A percentile compares a stretch with the other conserved stretches of the same genome.
Evolutionary conservation across 2,329 filamentous ascomycete species (phyloP).

Genomic region (Nigrograna mackinnonii): DNA sequence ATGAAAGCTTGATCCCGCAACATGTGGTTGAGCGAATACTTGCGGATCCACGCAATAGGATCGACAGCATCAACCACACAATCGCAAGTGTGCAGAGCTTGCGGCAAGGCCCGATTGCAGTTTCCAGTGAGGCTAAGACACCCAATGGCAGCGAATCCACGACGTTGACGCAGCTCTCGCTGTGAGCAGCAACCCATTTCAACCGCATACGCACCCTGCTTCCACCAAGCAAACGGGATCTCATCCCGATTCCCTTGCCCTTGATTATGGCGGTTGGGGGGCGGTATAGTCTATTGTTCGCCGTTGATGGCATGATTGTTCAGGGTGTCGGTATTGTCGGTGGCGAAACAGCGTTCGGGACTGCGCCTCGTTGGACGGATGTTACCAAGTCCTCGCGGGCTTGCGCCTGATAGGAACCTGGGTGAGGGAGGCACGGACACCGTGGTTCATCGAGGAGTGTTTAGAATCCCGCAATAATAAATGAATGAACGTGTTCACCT

Average conservation of each 20-base stretch:
- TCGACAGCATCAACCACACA: slow-evolving; percentile 7
- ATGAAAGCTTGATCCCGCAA: neutral
- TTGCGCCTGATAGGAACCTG: no score
- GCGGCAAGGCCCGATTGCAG: slow-evolving; percentile 2
- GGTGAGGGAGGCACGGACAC: neutral
- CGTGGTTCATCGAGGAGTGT: neutral
- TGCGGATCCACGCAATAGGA: slow-evolving; percentile 5
- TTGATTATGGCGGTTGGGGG: slow-evolving; percentile 6
- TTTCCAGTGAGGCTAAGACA: slow-evolving; percentile 7
- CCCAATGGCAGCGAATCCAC: slow-evolving; percentile 8
- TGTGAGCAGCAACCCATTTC: slow-evolving; percentile 9
- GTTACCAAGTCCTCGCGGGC: neutral
- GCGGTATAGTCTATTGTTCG: slow-evolving; percentile 9
- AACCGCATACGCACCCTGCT: slow-evolving; percentile 8
- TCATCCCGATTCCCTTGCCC: slow-evolving; percentile 5
- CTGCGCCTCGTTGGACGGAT: slow-evolving; percentile 3
- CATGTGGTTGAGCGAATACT: slow-evolving; percentile 5
- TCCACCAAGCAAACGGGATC: slow-evolving; percentile 5
- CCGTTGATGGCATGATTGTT: slow-evolving; percentile 6
- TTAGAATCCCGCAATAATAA: no score
- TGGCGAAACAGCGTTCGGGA: slow-evolving; percentile 6
- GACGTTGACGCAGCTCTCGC: slow-evolving; percentile 6
- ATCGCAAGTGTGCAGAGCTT: slow-evolving; percentile 1
- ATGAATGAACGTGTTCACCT: no score
- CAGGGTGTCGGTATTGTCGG: slow-evolving; percentile 5